Base-by-base conservation (phyloP, 2,329 filamentous ascomycete genomes). In the Xylaria sp. region DNA sequence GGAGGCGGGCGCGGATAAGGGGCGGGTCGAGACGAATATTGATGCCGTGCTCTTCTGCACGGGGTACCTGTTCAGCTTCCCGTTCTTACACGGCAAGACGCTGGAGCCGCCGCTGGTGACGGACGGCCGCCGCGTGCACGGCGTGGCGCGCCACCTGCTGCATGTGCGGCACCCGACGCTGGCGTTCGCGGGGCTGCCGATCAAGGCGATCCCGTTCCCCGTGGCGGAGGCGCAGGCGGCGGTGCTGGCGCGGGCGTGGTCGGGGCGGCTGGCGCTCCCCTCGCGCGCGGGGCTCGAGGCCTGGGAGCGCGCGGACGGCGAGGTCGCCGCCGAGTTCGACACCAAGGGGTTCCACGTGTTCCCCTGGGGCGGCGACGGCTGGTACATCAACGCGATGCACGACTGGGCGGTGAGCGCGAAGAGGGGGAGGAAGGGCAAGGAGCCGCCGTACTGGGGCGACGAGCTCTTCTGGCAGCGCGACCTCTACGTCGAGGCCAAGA, bases 131-230 rank as follows among this genome's bases (percentile, higher is more conserved):
- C 82, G 89, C 22, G 86, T 92, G 1, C 77, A 86, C 56, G 85
- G 88, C 29, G 73, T 92, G 2, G 96, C 92, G 69, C 79, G 91
- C 61, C 91, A 97, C 64, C 66, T 97, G 8, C 88, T 97, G 69
- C 86, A 87, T 69, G 85, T 87, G 2, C 76, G 83, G 1, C 83
- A 91, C 56, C 91, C 92, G 1, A 94, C 90, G 0, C 76, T 97
- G 1, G 87, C 84, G 0, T 92, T 97, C 67, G 79, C 89, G 0
- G 85, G 83, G 0, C 76, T 97, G 38, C 87, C 89, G 16, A 88
- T 92, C 67, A 89, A 88, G 62, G 84, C 94, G n/a, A 88, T 95
- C n/a, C 93, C 93, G 0, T 96, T 96, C 69, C 88, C 90, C 0
- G 65, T 94, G 1, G 81, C 87, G 0, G 91, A 97, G 73, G 85